Evolutionary conservation across 1,284 basidiomycete species (phyloP).

Genomic region (Amylostereum areolatum): DNA sequence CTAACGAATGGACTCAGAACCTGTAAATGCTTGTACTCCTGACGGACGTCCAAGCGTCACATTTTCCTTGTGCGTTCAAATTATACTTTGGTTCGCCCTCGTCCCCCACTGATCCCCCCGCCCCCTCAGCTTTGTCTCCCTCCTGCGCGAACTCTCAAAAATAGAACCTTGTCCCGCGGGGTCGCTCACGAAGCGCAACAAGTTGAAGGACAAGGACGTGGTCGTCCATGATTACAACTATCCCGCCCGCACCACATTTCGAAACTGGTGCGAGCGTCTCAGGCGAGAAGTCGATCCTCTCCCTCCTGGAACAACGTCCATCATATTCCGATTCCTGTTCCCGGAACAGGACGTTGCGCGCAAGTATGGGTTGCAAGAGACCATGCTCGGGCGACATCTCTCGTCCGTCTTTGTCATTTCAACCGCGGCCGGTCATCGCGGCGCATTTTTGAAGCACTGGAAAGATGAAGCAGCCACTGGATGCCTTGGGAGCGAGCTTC

Average conservation of each 20-base stretch:
- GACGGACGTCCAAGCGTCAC: not conserved
- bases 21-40: not conserved
- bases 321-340: conserved; percentile 71
- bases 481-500: conserved; percentile 67
- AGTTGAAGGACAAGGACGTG: conserved; percentile 11
- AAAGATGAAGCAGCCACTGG: conserved; percentile 43
- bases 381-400: conserved; percentile 50
- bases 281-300: conserved; percentile 37
- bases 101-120: not conserved
- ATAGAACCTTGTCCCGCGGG: conserved; percentile 19
- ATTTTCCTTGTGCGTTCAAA: not conserved
- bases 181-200: not conserved
- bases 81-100: not conserved
- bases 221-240: conserved; percentile 18
- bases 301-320: conserved; percentile 40
- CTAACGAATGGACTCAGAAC: not conserved
- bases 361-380: conserved; percentile 73
- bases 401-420: conserved; percentile 43
- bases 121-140: conserved; percentile 35
- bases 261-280: conserved; percentile 41
- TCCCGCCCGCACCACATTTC: conserved; percentile 35
- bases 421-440: conserved; percentile 15
- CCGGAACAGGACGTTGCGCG: conserved; percentile 70
- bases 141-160: conserved; percentile 37
- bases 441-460: conserved; percentile 43